phyloP scores from a whole-genome alignment of 257 asterid genomes.

The Petrea volubilis region DNA sequence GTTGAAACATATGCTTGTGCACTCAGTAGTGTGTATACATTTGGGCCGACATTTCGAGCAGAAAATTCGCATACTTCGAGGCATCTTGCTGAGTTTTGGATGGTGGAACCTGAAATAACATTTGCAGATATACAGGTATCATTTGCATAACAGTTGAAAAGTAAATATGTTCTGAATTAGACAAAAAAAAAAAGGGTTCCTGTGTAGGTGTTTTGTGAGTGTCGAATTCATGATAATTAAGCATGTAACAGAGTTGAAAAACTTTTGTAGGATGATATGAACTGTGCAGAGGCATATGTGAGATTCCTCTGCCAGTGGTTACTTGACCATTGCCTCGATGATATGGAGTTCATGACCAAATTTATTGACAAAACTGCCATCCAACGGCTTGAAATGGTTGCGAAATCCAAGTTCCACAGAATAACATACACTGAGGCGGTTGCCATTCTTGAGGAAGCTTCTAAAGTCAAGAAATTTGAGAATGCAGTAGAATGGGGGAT shows the following conservation, averaged over 20 bases:
- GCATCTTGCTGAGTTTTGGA: conserved; percentile 97
- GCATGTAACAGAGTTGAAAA: conserved; percentile 13
- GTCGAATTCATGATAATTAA: neutral
- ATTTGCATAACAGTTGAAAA: too few species aligned
- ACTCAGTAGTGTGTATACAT: conserved; percentile 87
- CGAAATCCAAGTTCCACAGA: conserved; percentile 62
- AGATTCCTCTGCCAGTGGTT: conserved; percentile 84
- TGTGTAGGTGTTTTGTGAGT: neutral
- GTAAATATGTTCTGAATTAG: too few species aligned
- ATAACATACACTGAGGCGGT: conserved; percentile 87
- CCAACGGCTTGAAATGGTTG: conserved; percentile 79
- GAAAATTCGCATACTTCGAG: conserved; percentile 92
- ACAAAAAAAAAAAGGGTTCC: too few species aligned
- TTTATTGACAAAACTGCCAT: conserved; percentile 63
- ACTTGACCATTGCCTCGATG: conserved; percentile 88
- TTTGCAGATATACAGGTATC: conserved; percentile 90
- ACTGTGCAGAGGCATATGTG: conserved; percentile 98
- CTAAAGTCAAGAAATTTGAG: conserved; percentile 74
- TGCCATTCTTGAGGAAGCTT: conserved; percentile 72
- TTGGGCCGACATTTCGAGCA: conserved; percentile 97
- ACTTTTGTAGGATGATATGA: conserved; percentile 85
- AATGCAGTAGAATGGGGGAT: conserved; percentile 96
- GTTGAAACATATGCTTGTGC: conserved; percentile 95
- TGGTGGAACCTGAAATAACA: conserved; percentile 98
- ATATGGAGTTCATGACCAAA: conserved; percentile 80